Percentiles rank a stretch among this genome's conserved stretches.
phyloP scores from a whole-genome alignment of 1,139 yeast genomes.

The Saccharomyces pastorianus region DNA sequence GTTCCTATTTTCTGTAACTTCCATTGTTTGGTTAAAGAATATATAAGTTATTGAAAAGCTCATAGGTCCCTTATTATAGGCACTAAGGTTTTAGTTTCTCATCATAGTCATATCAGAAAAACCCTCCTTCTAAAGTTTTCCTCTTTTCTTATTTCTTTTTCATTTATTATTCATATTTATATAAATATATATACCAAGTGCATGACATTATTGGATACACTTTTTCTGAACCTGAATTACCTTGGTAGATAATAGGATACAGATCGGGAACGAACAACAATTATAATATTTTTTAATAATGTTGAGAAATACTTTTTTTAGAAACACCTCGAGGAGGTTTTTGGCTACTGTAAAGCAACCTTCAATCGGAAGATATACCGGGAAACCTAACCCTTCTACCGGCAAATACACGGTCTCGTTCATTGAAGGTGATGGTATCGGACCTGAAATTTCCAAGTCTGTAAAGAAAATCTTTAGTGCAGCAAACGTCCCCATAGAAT shows the following conservation, averaged over 20 bases:
- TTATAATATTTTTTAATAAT: background rate
- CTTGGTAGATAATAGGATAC: background rate
- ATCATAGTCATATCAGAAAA: constrained; percentile 9
- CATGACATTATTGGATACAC: background rate
- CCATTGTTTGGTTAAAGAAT: background rate
- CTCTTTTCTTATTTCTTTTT: constrained; percentile 11
- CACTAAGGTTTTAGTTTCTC: background rate
- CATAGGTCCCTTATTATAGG: background rate
- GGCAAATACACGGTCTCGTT: constrained; percentile 88
- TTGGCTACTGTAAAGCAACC: constrained; percentile 7
- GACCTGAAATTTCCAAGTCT: constrained; percentile 88
- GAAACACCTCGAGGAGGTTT: constrained; percentile 1
- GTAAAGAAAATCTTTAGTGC: constrained; percentile 87
- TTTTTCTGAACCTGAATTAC: background rate
- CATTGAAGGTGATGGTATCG: constrained; percentile 98
- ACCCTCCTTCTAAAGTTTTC: constrained; percentile 15
- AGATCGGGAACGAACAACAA: background rate
- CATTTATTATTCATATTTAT: background rate
- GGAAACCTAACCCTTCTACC: constrained; percentile 34
- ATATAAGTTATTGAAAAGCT: background rate
- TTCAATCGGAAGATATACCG: constrained; percentile 25
- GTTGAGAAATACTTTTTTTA: constrained; percentile 3
- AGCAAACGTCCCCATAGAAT: constrained; percentile 89
- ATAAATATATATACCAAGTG: background rate
- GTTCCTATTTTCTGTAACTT: background rate